Conservation (phyloP, 2,329 filamentous ascomycete species). For the Epichloe sp. region DNA sequence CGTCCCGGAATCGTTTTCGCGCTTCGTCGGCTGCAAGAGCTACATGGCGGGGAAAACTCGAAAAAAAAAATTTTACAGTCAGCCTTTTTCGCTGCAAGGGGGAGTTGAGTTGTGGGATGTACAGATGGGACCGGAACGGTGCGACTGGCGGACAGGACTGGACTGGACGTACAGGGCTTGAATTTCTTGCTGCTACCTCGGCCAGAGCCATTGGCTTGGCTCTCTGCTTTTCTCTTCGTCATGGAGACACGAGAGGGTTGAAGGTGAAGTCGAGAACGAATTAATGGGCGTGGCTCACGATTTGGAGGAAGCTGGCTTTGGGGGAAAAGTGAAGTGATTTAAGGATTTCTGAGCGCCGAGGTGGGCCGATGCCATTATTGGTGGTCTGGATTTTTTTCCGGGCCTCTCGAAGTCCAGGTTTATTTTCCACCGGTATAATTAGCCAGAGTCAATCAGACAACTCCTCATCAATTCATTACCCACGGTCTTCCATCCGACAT, state of each 20-base stretch:
- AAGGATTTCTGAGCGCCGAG: background rate
- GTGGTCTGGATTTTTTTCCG: background rate
- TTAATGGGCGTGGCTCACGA: conserved; percentile 10
- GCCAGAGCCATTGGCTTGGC: conserved; percentile 27
- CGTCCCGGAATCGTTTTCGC: conserved; percentile 47
- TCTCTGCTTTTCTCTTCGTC: conserved; percentile 50
- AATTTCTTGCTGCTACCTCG: conserved; percentile 38
- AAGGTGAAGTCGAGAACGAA: background rate
- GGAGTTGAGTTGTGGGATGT: too few relatives aligned
- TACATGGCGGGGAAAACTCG: conserved; percentile 11
- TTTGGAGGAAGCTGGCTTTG: conserved; percentile 39
- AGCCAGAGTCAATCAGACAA: too few relatives aligned
- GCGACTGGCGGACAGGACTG: background rate
- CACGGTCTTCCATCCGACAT: too few relatives aligned
- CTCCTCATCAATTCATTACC: too few relatives aligned
- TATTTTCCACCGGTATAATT: too few relatives aligned
- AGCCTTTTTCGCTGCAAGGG: background rate
- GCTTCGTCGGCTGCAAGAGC: conserved; percentile 36
- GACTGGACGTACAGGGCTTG: conserved; percentile 29
- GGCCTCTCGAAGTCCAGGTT: background rate
- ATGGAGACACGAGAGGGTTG: background rate
- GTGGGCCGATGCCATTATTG: background rate
- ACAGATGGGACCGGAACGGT: too few relatives aligned
- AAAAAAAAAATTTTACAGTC: background rate
- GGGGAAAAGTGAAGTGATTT: background rate